Evolutionary conservation across 2,329 filamentous ascomycete genomes (phyloP).

Genomic region (Chrysosporium queenslandicum): DNA sequence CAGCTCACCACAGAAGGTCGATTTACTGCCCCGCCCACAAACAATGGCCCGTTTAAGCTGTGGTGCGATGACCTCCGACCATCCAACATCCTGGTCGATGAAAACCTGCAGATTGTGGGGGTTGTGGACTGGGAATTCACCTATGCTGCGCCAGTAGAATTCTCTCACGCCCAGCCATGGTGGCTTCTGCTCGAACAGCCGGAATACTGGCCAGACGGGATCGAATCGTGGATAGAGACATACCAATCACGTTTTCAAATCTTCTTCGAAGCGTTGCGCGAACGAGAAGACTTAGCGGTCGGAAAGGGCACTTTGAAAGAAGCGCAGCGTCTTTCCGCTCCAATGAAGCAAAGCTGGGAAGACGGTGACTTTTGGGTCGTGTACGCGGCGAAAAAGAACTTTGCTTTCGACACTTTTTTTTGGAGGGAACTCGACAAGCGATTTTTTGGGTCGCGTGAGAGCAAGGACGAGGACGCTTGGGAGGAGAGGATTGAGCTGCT

Average conservation of each 20-base stretch:
- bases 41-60: conserved; percentile 20
- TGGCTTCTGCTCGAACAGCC: conserved; percentile 21
- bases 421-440: conserved; percentile 9
- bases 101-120: conserved; percentile 16
- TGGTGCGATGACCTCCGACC: conserved; percentile 25
- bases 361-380: conserved; percentile 20
- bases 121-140: conserved; percentile 27
- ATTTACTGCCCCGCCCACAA: conserved; percentile 16
- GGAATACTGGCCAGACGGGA: conserved; percentile 19
- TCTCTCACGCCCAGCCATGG: conserved; percentile 20
- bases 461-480: not conserved
- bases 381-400: conserved; percentile 19
- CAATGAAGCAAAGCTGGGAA: conserved; percentile 19
- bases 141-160: conserved; percentile 20
- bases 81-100: conserved; percentile 23
- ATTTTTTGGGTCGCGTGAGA: not conserved
- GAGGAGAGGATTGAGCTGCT: conserved; percentile 8
- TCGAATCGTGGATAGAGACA: conserved; percentile 21
- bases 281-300: conserved; percentile 18
- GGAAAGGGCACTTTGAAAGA: conserved; percentile 12
- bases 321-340: conserved; percentile 17
- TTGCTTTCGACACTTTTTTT: conserved; percentile 19
- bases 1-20: conserved; percentile 21
- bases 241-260: conserved; percentile 21
- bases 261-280: conserved; percentile 21